Evolutionary conservation across 495 filamentous ascomycete genomes (phyloP).

Genomic region (Articulospora tetracladia): DNA sequence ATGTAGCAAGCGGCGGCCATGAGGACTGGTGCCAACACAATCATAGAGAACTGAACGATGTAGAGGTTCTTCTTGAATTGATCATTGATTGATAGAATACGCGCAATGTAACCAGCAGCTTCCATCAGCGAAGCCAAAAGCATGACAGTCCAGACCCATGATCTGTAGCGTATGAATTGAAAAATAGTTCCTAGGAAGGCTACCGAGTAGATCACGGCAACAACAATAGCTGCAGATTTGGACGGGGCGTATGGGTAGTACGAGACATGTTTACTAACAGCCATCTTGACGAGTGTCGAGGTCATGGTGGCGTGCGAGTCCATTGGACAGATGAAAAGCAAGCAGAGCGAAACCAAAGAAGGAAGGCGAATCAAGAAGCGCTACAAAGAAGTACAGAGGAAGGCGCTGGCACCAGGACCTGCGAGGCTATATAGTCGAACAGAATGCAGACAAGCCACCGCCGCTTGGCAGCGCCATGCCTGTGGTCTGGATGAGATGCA

Average conservation of each 20-base stretch:
- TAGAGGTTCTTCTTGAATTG: conserved; percentile 28
- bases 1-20: conserved; percentile 37
- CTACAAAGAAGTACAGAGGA: neutral
- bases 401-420: neutral
- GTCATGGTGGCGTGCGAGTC: no score
- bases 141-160: conserved; percentile 44
- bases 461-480: neutral
- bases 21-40: conserved; percentile 33
- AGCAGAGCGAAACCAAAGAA: neutral
- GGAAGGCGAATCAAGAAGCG: neutral
- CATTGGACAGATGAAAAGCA: neutral
- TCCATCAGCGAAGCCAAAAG: conserved; percentile 44
- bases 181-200: conserved; percentile 33
- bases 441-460: neutral
- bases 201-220: conserved; percentile 27
- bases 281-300: neutral
- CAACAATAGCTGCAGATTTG: conserved; percentile 26
- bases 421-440: neutral
- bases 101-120: conserved; percentile 38
- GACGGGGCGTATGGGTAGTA: conserved; percentile 32
- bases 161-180: conserved; percentile 37
- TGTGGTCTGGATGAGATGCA: neutral
- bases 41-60: conserved; percentile 31
- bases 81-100: conserved; percentile 34
- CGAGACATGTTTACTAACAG: conserved; percentile 2